These are phyloP conservation scores for Eurotiales sp. DNA, from an alignment of 2,329 filamentous ascomycete genomes.

Conservation along the genomic window DNA sequence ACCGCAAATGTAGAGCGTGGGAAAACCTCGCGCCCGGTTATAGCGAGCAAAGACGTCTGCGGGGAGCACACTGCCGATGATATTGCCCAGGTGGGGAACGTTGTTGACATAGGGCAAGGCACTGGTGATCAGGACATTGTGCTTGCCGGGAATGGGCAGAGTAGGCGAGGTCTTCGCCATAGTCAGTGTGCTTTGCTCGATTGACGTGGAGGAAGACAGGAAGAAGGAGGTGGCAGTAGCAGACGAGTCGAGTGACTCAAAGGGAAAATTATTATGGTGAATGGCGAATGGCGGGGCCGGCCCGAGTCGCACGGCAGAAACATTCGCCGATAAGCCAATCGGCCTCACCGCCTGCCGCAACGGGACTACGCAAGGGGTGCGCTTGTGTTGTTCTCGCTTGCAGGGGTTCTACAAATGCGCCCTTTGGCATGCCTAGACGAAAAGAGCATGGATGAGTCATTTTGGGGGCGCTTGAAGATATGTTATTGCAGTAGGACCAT, in stretches of 20 bases:
- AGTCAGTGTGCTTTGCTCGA: not conserved
- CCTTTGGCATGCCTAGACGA: not conserved
- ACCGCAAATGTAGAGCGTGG: constrained; percentile 76
- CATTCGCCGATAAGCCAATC: constrained; percentile 2
- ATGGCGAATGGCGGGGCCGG: not conserved
- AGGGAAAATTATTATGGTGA: not conserved
- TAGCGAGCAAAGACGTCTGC: constrained; percentile 73
- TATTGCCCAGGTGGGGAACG: constrained; percentile 81
- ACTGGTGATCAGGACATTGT: constrained; percentile 85
- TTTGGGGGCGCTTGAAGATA: too few relatives aligned
- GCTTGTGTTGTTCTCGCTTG: not conserved
- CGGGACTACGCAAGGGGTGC: not conserved
- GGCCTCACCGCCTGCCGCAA: constrained; percentile 1
- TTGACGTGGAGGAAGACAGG: not conserved
- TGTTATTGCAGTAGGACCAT: too few relatives aligned
- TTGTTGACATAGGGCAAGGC: constrained; percentile 84
- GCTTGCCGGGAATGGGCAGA: constrained; percentile 67
- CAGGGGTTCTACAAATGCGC: not conserved
- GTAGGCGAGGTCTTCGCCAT: constrained; percentile 33
- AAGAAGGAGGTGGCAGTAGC: not conserved
- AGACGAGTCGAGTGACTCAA: not conserved
- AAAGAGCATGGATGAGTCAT: not conserved
- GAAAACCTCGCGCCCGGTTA: constrained; percentile 57
- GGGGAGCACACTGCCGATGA: constrained; percentile 80
- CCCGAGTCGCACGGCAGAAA: constrained; percentile 7